Base-by-base conservation (phyloP, 2,329 filamentous ascomycete species). In the Curvularia verruculosa region DNA sequence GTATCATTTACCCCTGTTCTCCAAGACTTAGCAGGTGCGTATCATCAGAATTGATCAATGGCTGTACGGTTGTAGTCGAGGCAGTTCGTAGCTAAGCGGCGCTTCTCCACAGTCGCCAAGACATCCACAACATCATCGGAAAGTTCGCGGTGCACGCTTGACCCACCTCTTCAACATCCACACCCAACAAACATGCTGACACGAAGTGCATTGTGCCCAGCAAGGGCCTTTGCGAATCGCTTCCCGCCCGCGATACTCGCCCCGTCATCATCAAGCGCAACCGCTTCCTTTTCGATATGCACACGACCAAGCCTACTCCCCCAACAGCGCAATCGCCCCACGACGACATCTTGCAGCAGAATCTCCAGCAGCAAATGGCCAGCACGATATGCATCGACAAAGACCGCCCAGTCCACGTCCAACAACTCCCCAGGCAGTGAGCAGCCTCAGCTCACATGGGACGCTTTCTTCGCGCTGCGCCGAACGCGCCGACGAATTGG, bases 401-500 rank as follows among this genome's bases (percentile, higher is more conserved):
- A 64, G 13, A 54, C 66, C 6, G 50, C 62, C 12, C 52, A 65
- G 31, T 41, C 67, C 36, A 58, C 59, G 15, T 50, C 64, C 49
- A 60, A 49, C 49, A 26, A 62, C 10, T 19, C 70, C 6, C 48
- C 63, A 28, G 46, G 46, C 13, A 52, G 49, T 47, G 49, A 61
- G 40, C 56, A 62, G 41, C 61, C 65, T 10, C 66, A 76, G 54
- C 76, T 83, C 36, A 81, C 81, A 79, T 98, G 94, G 94, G 89
- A 97, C 80, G 87, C 87, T 50, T 98, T 96, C 82, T 96, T 98
- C 83, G 86, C 87, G 74, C 88, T 98, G 58, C 92, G 94, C 71
- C 90, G 92, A 69, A 89, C 88, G 58, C 90, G 94, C 54, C 89
- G 94, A 59, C 87, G 90, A 69, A 90, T 93, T 81, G 92, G 94